Evolutionary conservation across 1,284 basidiomycete genomes (phyloP).

Genomic region (Tylopilus orsonianus): DNA sequence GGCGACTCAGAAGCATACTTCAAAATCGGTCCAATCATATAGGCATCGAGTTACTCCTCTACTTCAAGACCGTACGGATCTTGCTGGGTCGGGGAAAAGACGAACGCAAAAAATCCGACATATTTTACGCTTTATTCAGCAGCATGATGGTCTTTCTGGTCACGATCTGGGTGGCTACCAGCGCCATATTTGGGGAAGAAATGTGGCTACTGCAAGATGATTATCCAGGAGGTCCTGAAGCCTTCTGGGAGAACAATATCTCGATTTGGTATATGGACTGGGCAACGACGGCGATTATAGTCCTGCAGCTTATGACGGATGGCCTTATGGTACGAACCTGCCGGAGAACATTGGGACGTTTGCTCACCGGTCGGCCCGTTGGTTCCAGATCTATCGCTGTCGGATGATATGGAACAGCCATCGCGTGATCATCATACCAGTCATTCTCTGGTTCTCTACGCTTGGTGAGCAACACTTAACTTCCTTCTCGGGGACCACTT

Average conservation of each 20-base stretch:
- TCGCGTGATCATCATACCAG: neutral
- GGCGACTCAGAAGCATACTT: too few relatives aligned
- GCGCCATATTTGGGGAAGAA: constrained; percentile 6
- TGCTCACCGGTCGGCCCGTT: neutral
- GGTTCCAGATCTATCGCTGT: neutral
- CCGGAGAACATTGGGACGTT: too few relatives aligned
- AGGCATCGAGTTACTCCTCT: constrained; percentile 24
- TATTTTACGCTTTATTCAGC: constrained; percentile 22
- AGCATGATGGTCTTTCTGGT: constrained; percentile 24
- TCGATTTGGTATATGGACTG: too few relatives aligned
- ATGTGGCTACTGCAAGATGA: constrained; percentile 14
- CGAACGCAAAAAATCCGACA: constrained; percentile 4
- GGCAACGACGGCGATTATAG: neutral
- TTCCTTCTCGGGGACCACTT: neutral
- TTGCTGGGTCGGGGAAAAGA: constrained; percentile 7
- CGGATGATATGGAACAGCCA: neutral
- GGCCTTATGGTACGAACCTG: constrained; percentile 15
- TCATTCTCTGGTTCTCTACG: neutral
- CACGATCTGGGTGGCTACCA: constrained; percentile 13
- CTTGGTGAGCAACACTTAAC: neutral
- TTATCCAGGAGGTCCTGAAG: too few relatives aligned
- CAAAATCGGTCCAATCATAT: neutral
- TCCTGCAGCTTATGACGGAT: constrained; percentile 20
- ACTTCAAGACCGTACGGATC: constrained; percentile 20
- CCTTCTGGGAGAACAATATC: too few relatives aligned